Evolutionary conservation across 2,329 filamentous ascomycete species (phyloP).

Genomic region (Purpureocillium takamizusanense): DNA sequence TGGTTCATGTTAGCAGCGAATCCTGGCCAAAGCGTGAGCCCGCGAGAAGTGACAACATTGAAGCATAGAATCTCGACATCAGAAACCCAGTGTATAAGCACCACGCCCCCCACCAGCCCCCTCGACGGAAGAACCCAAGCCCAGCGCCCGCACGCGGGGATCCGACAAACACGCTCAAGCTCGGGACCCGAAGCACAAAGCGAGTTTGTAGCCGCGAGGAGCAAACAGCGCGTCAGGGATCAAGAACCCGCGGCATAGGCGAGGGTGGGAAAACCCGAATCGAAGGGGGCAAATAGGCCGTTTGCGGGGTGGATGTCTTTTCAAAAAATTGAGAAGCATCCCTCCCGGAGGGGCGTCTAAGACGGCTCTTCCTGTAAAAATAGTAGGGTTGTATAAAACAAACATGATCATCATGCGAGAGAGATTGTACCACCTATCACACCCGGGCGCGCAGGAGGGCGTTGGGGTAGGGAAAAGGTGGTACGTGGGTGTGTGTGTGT

Average conservation of each 20-base stretch:
- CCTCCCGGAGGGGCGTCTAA: constrained; percentile 26
- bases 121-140: constrained; percentile 7
- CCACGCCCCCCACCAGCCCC: constrained; percentile 27
- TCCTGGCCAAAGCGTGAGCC: neutral
- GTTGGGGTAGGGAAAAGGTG: neutral
- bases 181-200: constrained; percentile 22
- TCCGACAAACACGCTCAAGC: constrained; percentile 13
- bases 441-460: neutral
- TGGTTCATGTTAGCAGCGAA: constrained; percentile 4
- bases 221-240: constrained; percentile 3
- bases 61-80: constrained; percentile 20
- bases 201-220: constrained; percentile 9
- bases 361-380: constrained; percentile 37
- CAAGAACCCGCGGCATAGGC: constrained; percentile 5
- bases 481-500: too few relatives aligned
- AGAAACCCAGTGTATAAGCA: constrained; percentile 39
- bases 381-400: constrained; percentile 26
- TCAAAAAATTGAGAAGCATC: too few relatives aligned
- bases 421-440: too few relatives aligned
- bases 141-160: constrained; percentile 13
- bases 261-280: constrained; percentile 9
- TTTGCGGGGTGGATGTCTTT: neutral
- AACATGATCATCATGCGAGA: constrained; percentile 31
- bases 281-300: neutral
- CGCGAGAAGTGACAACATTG: constrained; percentile 1